Conservation (phyloP, 2,329 filamentous ascomycete species). For the Claviceps paspali region DNA sequence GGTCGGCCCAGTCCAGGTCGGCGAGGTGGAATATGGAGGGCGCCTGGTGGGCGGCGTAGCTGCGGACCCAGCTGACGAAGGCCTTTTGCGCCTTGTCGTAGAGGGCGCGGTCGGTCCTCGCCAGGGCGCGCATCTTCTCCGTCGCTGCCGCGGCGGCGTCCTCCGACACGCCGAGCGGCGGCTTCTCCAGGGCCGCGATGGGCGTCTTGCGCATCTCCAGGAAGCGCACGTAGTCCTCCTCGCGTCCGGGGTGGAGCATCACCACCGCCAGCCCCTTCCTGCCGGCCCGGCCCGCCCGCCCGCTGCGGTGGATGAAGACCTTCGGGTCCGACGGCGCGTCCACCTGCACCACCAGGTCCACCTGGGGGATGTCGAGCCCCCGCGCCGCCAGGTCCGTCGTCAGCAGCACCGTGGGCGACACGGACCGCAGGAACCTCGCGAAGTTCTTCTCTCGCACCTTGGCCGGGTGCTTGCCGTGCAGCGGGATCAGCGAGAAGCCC, state of each 20-base stretch:
- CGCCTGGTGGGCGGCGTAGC: slow-evolving; percentile 82
- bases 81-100: slow-evolving; percentile 82
- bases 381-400: slow-evolving; percentile 88
- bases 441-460: slow-evolving; percentile 85
- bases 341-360: slow-evolving; percentile 81
- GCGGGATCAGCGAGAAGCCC: slow-evolving; percentile 54
- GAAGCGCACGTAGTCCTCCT: slow-evolving; percentile 83
- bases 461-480: slow-evolving; percentile 85
- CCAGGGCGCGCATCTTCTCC: slow-evolving; percentile 43
- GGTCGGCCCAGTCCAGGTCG: slow-evolving; percentile 73
- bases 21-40: slow-evolving; percentile 74
- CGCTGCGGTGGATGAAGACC: slow-evolving; percentile 86
- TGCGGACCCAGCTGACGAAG: slow-evolving; percentile 86
- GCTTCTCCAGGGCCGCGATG: slow-evolving; percentile 46
- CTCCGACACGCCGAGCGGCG: slow-evolving; percentile 40
- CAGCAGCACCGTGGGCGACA: slow-evolving; percentile 64
- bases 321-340: slow-evolving; percentile 78
- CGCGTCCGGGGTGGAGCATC: slow-evolving; percentile 68
- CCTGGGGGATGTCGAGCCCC: slow-evolving; percentile 80
- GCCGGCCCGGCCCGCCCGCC: slow-evolving; percentile 78
- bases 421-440: slow-evolving; percentile 57
- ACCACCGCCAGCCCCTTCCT: slow-evolving; percentile 73
- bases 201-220: slow-evolving; percentile 78
- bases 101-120: slow-evolving; percentile 37
- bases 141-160: slow-evolving; percentile 44